Base-by-base conservation (phyloP, 805 yeast genomes). In the Candida orba region DNA sequence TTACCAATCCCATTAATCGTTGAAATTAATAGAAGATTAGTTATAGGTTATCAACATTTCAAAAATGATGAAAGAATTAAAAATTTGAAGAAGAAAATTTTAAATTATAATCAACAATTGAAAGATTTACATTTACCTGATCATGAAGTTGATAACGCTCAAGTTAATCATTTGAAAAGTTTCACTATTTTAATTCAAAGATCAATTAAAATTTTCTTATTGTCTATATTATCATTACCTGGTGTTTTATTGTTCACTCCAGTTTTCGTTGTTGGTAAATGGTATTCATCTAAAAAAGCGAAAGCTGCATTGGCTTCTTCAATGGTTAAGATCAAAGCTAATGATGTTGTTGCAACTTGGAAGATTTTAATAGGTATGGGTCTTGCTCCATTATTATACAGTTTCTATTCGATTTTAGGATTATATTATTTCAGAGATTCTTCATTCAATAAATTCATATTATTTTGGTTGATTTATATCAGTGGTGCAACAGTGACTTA, bases 311-410 rank as follows among this genome's bases (percentile, higher is more conserved):
- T 93, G 47, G 90, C 89, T 10, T 81, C 75, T 8, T 89, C 97
- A 0, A 75, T 89, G 0, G 99, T 93, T 20, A 93, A 93, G 61
- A 81, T 93, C 47, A 80, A 81, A 57, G 99, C 95, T 15, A 83
- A 80, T 45, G 99, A 93, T 63, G 97, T 93, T 23, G 76, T 93
- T 47, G 98, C 98, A 2, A 90, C 98, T 2, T 93, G 99, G 99
- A 93, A 93, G 64, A 82, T 93, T 38, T 69, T 93, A 50, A 88
- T 91, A 34, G 80, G 90, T 30, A 75, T 93, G 76, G 95, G 91
- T 6, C 66, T 87, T 42, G 95, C 97, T 0, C 99, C 99, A 3
- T 61, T 87, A 35, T 67, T 93, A 25, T 93, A 91, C 68, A 77
- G 80, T 32, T 69, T 84, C 45, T 93, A 93, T 65, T 88, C 97